A percentile compares a stretch with the other conserved stretches of the same genome.
phyloP scores from a whole-genome alignment of 1,284 basidiomycete genomes.

The Phaffia rhodozyma region DNA sequence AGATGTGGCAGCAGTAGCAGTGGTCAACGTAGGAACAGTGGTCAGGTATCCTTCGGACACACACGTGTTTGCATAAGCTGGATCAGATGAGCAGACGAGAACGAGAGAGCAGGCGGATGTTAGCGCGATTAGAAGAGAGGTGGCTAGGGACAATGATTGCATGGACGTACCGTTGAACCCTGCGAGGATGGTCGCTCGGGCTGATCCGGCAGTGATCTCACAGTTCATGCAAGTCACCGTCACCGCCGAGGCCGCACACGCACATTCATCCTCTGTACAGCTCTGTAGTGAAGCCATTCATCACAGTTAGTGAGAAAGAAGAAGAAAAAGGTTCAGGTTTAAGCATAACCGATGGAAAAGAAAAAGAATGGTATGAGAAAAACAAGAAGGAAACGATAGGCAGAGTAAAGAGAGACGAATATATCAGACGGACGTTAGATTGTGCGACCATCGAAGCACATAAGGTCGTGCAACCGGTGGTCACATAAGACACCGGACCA shows the following conservation, averaged over 20 bases:
- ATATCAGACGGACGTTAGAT: background rate
- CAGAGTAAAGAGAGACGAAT: background rate
- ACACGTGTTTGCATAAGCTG: constrained; percentile 12
- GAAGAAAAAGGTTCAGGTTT: too few relatives aligned
- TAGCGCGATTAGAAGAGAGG: background rate
- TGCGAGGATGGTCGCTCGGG: background rate
- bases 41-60: constrained; percentile 4
- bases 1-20: background rate
- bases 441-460: constrained; percentile 11
- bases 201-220: background rate
- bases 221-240: constrained; percentile 16
- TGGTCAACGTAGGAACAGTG: background rate
- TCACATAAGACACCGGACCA: constrained; percentile 6
- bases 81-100: too few relatives aligned
- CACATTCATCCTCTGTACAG: constrained; percentile 10
- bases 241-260: constrained; percentile 6
- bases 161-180: constrained; percentile 3
- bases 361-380: background rate
- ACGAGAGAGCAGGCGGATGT: too few relatives aligned
- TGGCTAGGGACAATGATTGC: too few relatives aligned
- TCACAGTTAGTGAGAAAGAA: too few relatives aligned
- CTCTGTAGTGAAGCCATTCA: background rate
- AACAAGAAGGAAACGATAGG: background rate
- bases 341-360: too few relatives aligned
- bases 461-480: background rate